Conservation (phyloP, 192 early-diverging fungal genomes). For the Linnemannia elongata region DNA sequence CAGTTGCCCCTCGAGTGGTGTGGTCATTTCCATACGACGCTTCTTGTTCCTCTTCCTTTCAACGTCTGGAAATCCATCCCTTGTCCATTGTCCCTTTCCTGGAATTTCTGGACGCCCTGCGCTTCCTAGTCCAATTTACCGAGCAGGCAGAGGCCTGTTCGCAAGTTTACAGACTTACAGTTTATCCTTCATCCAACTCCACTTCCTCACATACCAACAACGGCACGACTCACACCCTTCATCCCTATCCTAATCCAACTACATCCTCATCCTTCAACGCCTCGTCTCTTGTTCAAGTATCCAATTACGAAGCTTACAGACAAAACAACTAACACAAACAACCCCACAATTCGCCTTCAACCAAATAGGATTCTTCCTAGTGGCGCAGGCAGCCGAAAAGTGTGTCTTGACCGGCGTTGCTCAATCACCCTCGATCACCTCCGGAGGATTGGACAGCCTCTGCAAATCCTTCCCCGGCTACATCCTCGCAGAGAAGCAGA, state of each 20-base stretch:
- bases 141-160: neutral
- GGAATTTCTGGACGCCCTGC: constrained; percentile 10
- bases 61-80: neutral
- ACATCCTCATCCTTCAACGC: too few species aligned
- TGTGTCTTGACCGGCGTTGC: constrained; percentile 18
- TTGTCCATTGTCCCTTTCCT: neutral
- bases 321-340: neutral
- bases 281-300: too few species aligned
- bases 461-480: constrained; percentile 6
- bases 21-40: too few species aligned
- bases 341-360: neutral
- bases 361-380: constrained; percentile 34
- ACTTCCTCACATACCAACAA: too few species aligned
- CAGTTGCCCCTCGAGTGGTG: too few species aligned
- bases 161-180: neutral
- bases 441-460: neutral
- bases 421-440: constrained; percentile 9
- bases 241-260: too few species aligned
- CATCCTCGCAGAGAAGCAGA: constrained; percentile 4
- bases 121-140: neutral
- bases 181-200: too few species aligned
- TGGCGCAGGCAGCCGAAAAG: constrained; percentile 27
- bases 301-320: too few species aligned
- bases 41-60: neutral
- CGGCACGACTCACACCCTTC: too few species aligned